Conservation (phyloP, 2,329 filamentous ascomycete species). For the Cladosporium sp. region DNA sequence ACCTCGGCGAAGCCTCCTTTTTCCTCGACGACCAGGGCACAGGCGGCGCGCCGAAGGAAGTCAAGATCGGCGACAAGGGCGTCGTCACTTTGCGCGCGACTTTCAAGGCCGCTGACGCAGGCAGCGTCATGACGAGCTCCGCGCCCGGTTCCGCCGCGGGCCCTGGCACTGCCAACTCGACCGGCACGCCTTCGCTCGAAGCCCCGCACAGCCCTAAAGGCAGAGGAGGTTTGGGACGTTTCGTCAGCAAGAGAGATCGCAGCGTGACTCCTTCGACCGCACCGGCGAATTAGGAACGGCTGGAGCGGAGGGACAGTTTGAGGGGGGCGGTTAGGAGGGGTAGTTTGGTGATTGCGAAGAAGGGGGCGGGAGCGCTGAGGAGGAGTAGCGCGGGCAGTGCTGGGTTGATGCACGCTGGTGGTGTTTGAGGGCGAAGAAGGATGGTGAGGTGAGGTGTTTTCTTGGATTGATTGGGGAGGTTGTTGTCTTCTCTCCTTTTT, state of each 20-base stretch:
- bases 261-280: conserved; percentile 26
- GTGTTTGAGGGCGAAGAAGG: no score
- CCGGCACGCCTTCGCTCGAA: neutral
- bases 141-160: conserved; percentile 15
- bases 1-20: conserved; percentile 82
- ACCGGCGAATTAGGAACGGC: conserved; percentile 9
- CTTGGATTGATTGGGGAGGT: no score
- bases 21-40: conserved; percentile 79
- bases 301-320: conserved; percentile 7
- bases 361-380: neutral
- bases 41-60: conserved; percentile 64
- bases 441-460: no score
- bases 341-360: neutral
- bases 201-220: conserved; percentile 7
- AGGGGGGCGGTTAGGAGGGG: neutral
- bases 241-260: conserved; percentile 25
- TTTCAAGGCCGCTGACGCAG: conserved; percentile 25
- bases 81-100: conserved; percentile 53
- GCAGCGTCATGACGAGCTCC: conserved; percentile 18
- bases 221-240: conserved; percentile 23
- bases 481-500: no score
- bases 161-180: no score
- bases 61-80: conserved; percentile 72
- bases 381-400: neutral
- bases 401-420: neutral